Evolutionary conservation across 352 stramenopile genomes (phyloP).

Genomic region (Pilasporangium apinafurcum): DNA sequence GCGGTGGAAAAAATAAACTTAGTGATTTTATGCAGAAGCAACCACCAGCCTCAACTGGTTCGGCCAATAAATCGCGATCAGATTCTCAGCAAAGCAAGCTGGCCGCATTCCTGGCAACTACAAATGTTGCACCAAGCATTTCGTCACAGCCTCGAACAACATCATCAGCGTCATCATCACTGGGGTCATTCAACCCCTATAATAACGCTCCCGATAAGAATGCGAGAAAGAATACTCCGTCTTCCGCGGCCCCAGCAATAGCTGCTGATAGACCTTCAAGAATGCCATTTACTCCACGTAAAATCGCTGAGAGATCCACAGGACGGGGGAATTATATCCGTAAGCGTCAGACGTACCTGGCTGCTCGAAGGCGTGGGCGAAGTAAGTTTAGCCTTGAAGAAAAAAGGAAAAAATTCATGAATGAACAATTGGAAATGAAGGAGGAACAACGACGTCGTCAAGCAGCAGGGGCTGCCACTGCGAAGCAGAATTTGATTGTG

Average conservation of each 20-base stretch:
- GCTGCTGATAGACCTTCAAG: conserved; percentile 13
- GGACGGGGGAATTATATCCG: conserved; percentile 63
- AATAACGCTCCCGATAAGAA: not conserved
- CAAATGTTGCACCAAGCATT: conserved; percentile 30
- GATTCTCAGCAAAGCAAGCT: conserved; percentile 68
- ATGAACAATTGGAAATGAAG: conserved; percentile 74
- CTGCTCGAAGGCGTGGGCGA: conserved; percentile 24
- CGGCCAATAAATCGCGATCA: conserved; percentile 35
- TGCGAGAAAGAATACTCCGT: conserved; percentile 1
- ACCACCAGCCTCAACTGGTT: conserved; percentile 18
- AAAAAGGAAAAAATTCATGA: conserved; percentile 79
- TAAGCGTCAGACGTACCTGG: conserved; percentile 72
- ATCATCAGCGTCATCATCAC: conserved; percentile 9
- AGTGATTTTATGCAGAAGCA: conserved; percentile 76
- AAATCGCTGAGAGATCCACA: conserved; percentile 53
- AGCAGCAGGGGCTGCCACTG: conserved; percentile 37
- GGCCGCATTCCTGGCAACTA: conserved; percentile 65
- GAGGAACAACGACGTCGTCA: conserved; percentile 69
- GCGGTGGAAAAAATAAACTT: conserved; percentile 50
- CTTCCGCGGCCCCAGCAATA: not conserved
- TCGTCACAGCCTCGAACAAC: conserved; percentile 5
- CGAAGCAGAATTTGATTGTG: conserved; percentile 84
- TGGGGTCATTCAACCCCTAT: conserved; percentile 24
- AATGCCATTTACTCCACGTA: conserved; percentile 38
- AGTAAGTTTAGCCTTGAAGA: conserved; percentile 77